Percentiles rank a stretch among this genome's conserved stretches.
phyloP scores from a whole-genome alignment of 169 alveolate species.

The Plasmodium vinckei region DNA sequence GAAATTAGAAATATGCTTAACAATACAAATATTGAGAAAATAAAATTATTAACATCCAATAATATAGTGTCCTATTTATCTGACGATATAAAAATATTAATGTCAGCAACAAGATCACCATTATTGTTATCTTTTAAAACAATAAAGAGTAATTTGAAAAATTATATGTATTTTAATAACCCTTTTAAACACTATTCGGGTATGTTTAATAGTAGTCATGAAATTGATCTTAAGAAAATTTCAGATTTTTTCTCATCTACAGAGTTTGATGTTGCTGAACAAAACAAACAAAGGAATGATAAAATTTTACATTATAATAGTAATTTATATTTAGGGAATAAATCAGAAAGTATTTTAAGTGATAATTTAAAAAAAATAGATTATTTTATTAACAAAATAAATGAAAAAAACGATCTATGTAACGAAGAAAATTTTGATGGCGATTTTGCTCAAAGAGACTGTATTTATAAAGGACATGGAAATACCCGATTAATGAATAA shows the following conservation, averaged over 20 bases:
- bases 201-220: background rate
- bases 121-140: conserved; percentile 32
- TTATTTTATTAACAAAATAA: background rate
- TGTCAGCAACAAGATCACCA: conserved; percentile 75
- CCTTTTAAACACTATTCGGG: background rate
- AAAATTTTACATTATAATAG: background rate
- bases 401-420: background rate
- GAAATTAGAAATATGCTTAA: conserved; percentile 46
- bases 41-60: conserved; percentile 44
- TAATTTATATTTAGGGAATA: background rate
- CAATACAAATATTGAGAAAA: conserved; percentile 13
- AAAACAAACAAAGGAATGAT: background rate
- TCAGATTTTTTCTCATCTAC: background rate
- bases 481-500: background rate
- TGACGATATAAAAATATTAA: conserved; percentile 46
- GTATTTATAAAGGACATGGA: background rate
- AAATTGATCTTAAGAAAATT: background rate
- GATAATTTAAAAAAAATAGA: background rate
- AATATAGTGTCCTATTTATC: conserved; percentile 33
- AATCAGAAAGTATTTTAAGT: background rate
- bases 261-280: no score
- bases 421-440: background rate
- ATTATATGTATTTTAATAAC: background rate
- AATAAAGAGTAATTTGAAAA: background rate
- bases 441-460: background rate